Percentiles rank a stretch among this genome's conserved stretches.
phyloP scores from a whole-genome alignment of 495 filamentous ascomycete species.

The Neurospora sp. region DNA sequence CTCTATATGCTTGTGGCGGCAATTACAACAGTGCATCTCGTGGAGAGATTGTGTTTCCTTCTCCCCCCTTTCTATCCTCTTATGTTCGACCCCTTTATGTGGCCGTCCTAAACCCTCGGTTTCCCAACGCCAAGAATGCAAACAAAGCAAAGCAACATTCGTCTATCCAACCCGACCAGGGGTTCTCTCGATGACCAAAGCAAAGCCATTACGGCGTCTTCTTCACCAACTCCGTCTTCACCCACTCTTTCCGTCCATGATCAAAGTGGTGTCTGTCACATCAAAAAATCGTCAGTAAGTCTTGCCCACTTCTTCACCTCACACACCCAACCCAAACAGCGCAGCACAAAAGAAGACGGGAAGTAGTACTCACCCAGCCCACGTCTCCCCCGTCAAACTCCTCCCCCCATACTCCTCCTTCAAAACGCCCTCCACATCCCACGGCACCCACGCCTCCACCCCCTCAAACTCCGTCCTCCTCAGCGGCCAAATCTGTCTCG shows the following conservation, averaged over 20 bases:
- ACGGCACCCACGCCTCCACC: constrained; percentile 64
- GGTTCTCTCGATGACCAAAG: background rate
- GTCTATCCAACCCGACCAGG: background rate
- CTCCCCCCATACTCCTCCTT: constrained; percentile 63
- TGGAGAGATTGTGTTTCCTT: background rate
- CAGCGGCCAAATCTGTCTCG: constrained; percentile 67
- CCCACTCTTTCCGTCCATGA: background rate
- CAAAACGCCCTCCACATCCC: constrained; percentile 60
- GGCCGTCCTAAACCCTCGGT: background rate
- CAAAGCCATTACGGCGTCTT: background rate
- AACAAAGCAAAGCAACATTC: background rate
- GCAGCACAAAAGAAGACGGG: background rate
- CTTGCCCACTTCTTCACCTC: background rate
- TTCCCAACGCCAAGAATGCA: background rate
- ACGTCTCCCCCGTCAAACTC: constrained; percentile 54
- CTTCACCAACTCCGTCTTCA: background rate
- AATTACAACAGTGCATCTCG: background rate
- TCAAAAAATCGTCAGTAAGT: background rate
- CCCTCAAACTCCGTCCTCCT: constrained; percentile 71
- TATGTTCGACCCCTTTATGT: background rate
- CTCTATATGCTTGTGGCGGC: background rate
- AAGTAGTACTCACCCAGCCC: constrained; percentile 44
- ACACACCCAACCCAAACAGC: background rate
- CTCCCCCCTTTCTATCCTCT: background rate
- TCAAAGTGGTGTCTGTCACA: background rate